A percentile compares a stretch with the other conserved stretches of the same genome.
These are phyloP conservation scores for Zygosaccharomyces rouxii DNA, from an alignment of 805 yeast genomes.

Conservation along the genomic window DNA sequence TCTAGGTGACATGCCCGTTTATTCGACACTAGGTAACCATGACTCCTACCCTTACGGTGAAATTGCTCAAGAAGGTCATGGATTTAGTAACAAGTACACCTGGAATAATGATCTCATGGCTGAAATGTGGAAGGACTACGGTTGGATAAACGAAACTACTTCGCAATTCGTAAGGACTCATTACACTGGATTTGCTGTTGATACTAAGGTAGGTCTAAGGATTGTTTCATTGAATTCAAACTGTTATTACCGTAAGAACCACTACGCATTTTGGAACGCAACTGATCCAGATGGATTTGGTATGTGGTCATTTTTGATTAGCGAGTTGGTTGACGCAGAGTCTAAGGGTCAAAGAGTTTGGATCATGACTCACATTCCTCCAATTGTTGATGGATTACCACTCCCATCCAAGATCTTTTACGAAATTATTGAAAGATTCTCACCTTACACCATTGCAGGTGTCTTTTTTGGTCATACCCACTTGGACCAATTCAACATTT, in stretches of 20 bases:
- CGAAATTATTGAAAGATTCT: constrained; percentile 59
- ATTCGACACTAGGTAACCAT: constrained; percentile 64
- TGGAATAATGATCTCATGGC: constrained; percentile 49
- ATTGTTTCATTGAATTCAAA: constrained; percentile 63
- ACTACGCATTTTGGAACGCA: constrained; percentile 50
- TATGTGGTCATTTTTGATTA: constrained; percentile 53
- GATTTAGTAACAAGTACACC: constrained; percentile 41
- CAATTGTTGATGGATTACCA: constrained; percentile 57
- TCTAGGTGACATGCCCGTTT: constrained; percentile 52
- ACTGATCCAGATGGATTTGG: constrained; percentile 59
- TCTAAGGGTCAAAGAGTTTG: constrained; percentile 58
- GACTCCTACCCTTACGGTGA: constrained; percentile 72
- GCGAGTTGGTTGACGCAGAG: constrained; percentile 61
- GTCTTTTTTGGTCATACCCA: constrained; percentile 72
- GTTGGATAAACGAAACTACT: constrained; percentile 40
- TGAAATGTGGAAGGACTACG: constrained; percentile 44
- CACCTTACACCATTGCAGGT: constrained; percentile 64
- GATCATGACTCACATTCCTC: constrained; percentile 68
- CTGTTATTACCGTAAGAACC: constrained; percentile 61
- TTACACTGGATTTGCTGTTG: constrained; percentile 58
- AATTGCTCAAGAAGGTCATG: constrained; percentile 50
- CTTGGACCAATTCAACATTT: constrained; percentile 58
- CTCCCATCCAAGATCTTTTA: constrained; percentile 52
- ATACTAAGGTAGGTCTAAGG: constrained; percentile 53
- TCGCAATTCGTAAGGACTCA: constrained; percentile 41